These are phyloP conservation scores for Blastobotrys mokoenaii DNA, from an alignment of 805 yeast species.

Conservation along the genomic window DNA sequence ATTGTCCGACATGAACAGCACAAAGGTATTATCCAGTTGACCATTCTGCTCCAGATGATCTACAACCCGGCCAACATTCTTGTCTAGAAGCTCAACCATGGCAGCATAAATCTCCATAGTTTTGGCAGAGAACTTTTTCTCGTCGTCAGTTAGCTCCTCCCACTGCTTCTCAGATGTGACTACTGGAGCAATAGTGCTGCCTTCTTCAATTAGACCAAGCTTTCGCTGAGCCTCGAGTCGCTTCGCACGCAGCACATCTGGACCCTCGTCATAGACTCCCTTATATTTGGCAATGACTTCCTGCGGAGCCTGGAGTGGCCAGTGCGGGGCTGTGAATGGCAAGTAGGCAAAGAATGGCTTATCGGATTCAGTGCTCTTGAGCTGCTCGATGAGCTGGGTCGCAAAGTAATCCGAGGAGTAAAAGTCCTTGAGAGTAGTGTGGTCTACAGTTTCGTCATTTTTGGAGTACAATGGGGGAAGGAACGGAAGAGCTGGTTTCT, in stretches of 20 bases:
- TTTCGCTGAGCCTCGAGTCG: slow-evolving; percentile 35
- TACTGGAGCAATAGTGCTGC: slow-evolving; percentile 30
- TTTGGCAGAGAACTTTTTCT: slow-evolving; percentile 32
- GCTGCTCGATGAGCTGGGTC: slow-evolving; percentile 34
- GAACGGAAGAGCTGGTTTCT: not conserved
- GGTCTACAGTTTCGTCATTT: slow-evolving; percentile 29
- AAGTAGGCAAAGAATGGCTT: slow-evolving; percentile 45
- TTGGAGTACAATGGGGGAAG: slow-evolving; percentile 30
- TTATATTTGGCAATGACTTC: slow-evolving; percentile 40
- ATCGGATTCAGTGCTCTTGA: slow-evolving; percentile 16
- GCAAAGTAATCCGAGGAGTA: slow-evolving; percentile 41
- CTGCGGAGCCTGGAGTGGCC: slow-evolving; percentile 57
- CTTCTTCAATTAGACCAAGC: slow-evolving; percentile 39
- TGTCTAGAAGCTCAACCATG: slow-evolving; percentile 50
- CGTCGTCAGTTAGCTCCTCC: slow-evolving; percentile 35
- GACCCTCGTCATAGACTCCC: slow-evolving; percentile 43
- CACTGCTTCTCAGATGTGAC: slow-evolving; percentile 31
- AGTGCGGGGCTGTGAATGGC: slow-evolving; percentile 58
- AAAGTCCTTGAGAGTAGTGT: slow-evolving; percentile 37
- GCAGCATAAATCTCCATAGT: slow-evolving; percentile 56
- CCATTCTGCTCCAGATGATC: slow-evolving; percentile 34
- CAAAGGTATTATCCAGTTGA: slow-evolving; percentile 45
- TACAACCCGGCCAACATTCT: slow-evolving; percentile 42
- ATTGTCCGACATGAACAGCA: slow-evolving; percentile 55
- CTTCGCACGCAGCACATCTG: slow-evolving; percentile 33